Evolutionary conservation across 2,329 filamentous ascomycete genomes (phyloP).

Genomic region (Talaromyces sp.): DNA sequence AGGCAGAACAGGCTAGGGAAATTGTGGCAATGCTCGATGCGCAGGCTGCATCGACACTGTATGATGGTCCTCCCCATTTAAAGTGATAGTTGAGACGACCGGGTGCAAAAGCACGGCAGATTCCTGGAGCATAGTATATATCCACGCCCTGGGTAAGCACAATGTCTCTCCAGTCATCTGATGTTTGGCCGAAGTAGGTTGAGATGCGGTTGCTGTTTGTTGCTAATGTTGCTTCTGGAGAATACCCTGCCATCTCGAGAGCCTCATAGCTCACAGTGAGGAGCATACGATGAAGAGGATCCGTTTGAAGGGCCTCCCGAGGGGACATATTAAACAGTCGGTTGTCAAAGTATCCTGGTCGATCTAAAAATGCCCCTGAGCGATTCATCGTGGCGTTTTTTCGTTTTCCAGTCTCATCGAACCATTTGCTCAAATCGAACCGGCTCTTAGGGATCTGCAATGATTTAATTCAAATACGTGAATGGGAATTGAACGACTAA

Average conservation of each 20-base stretch:
- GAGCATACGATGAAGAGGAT: conserved; percentile 73
- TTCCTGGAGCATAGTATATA: conserved; percentile 40
- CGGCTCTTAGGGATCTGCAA: conserved; percentile 54
- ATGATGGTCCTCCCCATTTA: conserved; percentile 67
- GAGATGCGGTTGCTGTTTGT: conserved; percentile 61
- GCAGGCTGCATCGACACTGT: conserved; percentile 69
- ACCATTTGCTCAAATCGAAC: conserved; percentile 67
- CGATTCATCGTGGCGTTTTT: conserved; percentile 73
- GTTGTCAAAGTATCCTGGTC: neutral
- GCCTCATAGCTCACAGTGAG: conserved; percentile 75
- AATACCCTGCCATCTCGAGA: conserved; percentile 72
- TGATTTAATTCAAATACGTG: neutral
- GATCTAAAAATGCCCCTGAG: conserved; percentile 67
- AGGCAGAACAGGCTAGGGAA: conserved; percentile 55
- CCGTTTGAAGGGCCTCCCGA: conserved; percentile 50
- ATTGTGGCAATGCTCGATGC: conserved; percentile 68
- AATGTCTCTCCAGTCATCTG: conserved; percentile 70
- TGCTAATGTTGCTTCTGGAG: conserved; percentile 64
- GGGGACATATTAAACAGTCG: conserved; percentile 10
- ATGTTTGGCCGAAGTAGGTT: conserved; percentile 69
- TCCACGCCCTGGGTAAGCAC: conserved; percentile 63
- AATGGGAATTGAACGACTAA: neutral
- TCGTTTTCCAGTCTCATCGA: conserved; percentile 64
- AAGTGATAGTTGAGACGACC: conserved; percentile 68
- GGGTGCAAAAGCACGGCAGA: conserved; percentile 55